Conservation (phyloP, 2,329 filamentous ascomycete species). For the Sphaceloma murrayae region DNA sequence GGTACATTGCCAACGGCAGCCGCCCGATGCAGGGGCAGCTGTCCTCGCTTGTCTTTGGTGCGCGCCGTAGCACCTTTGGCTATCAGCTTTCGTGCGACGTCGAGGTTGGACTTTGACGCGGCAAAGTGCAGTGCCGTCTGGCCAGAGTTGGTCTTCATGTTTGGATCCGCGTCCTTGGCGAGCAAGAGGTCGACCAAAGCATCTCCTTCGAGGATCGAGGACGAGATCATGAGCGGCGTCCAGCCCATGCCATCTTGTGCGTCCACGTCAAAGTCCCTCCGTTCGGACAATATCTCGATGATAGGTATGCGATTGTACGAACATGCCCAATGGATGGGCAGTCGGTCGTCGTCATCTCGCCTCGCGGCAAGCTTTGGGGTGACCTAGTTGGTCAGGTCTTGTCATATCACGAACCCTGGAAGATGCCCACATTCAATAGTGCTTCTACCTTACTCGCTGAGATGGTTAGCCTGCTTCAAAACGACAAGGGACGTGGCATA, state of each 20-base stretch:
- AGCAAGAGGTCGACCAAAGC: slow-evolving; percentile 59
- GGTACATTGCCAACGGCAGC: slow-evolving; percentile 84
- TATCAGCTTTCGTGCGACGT: slow-evolving; percentile 69
- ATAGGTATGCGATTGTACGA: slow-evolving; percentile 74
- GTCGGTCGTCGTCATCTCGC: slow-evolving; percentile 74
- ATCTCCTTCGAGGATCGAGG: slow-evolving; percentile 63
- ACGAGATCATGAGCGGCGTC: slow-evolving; percentile 77
- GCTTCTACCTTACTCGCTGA: slow-evolving; percentile 64
- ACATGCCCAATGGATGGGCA: slow-evolving; percentile 88
- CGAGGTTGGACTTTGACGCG: slow-evolving; percentile 79
- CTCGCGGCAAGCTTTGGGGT: slow-evolving; percentile 68
- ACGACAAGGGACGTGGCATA: slow-evolving; percentile 12
- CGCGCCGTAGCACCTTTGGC: slow-evolving; percentile 65
- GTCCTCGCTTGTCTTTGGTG: slow-evolving; percentile 75
- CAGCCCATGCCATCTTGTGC: slow-evolving; percentile 71
- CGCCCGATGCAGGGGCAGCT: slow-evolving; percentile 82
- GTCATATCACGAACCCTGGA: too few relatives aligned
- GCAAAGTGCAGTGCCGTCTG: slow-evolving; percentile 86
- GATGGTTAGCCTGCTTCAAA: slow-evolving; percentile 17
- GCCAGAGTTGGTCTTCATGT: slow-evolving; percentile 62
- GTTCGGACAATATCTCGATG: slow-evolving; percentile 59
- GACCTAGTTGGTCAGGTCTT: slow-evolving; percentile 45
- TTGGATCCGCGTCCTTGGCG: slow-evolving; percentile 59
- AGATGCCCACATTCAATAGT: slow-evolving; percentile 61
- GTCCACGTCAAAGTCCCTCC: slow-evolving; percentile 72